Evolutionary conservation across 345 rosid species (phyloP), one percentile per base, ranked within the genome.

Genomic region (Ricinus communis): DNA sequence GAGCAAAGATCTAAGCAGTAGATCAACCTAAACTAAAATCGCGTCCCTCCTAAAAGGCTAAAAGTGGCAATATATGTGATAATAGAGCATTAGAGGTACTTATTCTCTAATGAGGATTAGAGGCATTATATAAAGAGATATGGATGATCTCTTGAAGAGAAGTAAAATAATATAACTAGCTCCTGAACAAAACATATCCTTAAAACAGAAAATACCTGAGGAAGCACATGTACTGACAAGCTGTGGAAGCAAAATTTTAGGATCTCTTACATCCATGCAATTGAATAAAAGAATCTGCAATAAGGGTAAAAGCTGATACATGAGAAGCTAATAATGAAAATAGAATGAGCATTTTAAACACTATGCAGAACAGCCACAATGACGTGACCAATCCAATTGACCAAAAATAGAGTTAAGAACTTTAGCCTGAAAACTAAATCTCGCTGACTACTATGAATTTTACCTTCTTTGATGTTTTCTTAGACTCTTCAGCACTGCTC

Each of bases 201-300:
- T 15, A 31, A 61, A 70, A 74, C 46, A 65, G 74, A 55, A 43
- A 49, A 27, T 87, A 89, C 98, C 97, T 74, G 91, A 81, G 68
- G 87, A 78, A 71, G 88, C 87, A 59, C 98, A 93, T 18, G 85
- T 82, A 57, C 65, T 81, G 68, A 87, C 85, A 73, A 93, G 94
- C 71, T 38, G 77, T 62, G 95, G 90, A 68, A 93, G 94, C 74
- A 93, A 75, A 73, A 87, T 75, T 60, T 87, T 86, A 63, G 98
- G 96, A 81, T 93, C 90, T 74, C 98, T 87, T 30, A 83, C 95
- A 64, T 88, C 93, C 95, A 87, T 90, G 83, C 98, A 93, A 71
- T 93, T 93, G 83, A 93, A 93, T 55, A 93, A 78, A 66, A 93
- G 90, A 84, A 93, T 85, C 98, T 93, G 52, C 75, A 79, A 77